A percentile compares a stretch with the other conserved stretches of the same genome.
phyloP scores from a whole-genome alignment of 2,329 filamentous ascomycete species.

The Clonostachys solani region DNA sequence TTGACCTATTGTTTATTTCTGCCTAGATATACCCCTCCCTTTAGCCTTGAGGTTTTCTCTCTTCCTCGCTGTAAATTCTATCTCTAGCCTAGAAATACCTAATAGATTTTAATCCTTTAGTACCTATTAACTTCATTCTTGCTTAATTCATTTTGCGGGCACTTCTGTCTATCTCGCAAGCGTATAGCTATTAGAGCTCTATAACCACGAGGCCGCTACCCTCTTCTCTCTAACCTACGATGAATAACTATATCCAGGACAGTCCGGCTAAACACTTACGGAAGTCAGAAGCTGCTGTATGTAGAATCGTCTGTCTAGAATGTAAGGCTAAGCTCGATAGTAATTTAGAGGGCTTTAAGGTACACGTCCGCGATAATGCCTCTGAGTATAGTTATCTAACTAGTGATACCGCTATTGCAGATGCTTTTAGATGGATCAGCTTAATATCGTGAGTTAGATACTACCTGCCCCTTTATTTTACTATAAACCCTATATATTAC shows the following conservation, averaged over 20 bases:
- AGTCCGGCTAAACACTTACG: slow-evolving; percentile 1
- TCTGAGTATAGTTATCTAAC: slow-evolving; percentile 11
- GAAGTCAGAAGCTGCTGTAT: background rate
- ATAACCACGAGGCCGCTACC: no score
- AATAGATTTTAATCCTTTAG: no score
- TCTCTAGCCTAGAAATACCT: no score
- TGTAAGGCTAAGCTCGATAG: slow-evolving; percentile 14
- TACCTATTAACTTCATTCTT: no score
- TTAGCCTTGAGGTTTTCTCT: no score
- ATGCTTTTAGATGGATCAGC: slow-evolving; percentile 13
- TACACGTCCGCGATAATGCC: slow-evolving; percentile 12
- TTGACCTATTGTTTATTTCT: no score
- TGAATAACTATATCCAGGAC: background rate
- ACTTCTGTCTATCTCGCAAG: no score
- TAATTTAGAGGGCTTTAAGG: slow-evolving; percentile 15
- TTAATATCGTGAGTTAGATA: background rate
- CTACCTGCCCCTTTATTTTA: background rate
- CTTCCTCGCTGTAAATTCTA: no score
- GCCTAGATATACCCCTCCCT: no score
- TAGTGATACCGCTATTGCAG: slow-evolving; percentile 14
- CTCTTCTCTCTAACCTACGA: no score
- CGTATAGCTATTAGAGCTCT: no score
- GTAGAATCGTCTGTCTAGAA: slow-evolving; percentile 9
- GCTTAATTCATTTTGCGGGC: no score
- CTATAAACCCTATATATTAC: background rate